Evolutionary conservation across 495 filamentous ascomycete species (phyloP).

Genomic region (Hypoxylon lenormandii): DNA sequence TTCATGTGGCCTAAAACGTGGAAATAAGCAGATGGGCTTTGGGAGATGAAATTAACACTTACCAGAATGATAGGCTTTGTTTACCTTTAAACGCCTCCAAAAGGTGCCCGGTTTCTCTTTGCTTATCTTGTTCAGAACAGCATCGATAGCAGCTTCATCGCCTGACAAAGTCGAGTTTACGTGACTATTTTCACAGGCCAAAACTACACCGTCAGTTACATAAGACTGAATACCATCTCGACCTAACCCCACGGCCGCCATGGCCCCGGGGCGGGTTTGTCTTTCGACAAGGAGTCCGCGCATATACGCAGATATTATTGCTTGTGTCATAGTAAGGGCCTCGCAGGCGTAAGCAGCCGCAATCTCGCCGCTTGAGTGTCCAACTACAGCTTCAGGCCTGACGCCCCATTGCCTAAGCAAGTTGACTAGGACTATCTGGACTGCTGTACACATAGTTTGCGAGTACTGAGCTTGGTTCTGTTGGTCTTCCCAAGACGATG

Average conservation of each 20-base stretch:
- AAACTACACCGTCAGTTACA: slow-evolving; percentile 32
- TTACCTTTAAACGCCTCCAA: slow-evolving; percentile 47
- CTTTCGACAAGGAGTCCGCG: slow-evolving; percentile 36
- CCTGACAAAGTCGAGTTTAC: slow-evolving; percentile 54
- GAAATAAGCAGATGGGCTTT: too few species aligned
- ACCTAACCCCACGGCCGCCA: slow-evolving; percentile 54
- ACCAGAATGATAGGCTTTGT: slow-evolving; percentile 61
- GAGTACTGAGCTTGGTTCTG: slow-evolving; percentile 48
- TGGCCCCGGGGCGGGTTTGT: slow-evolving; percentile 41
- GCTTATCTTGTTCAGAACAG: slow-evolving; percentile 2
- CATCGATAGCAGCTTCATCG: slow-evolving; percentile 15
- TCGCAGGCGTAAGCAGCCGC: slow-evolving; percentile 56
- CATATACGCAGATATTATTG: slow-evolving; percentile 46
- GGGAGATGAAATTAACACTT: neutral
- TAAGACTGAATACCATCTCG: slow-evolving; percentile 29
- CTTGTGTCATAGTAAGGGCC: slow-evolving; percentile 31
- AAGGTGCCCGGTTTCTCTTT: slow-evolving; percentile 18
- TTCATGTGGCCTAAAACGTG: slow-evolving; percentile 39
- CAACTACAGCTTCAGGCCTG: slow-evolving; percentile 50
- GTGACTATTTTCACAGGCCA: slow-evolving; percentile 59
- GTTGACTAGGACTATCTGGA: slow-evolving; percentile 63
- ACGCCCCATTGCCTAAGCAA: slow-evolving; percentile 60
- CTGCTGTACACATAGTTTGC: slow-evolving; percentile 56
- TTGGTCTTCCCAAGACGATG: too few species aligned
- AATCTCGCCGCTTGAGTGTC: slow-evolving; percentile 59